A percentile compares a stretch with the other conserved stretches of the same genome.
Conservation (phyloP, 1,139 yeast genomes). For the Yamadazyma epiphylla region DNA sequence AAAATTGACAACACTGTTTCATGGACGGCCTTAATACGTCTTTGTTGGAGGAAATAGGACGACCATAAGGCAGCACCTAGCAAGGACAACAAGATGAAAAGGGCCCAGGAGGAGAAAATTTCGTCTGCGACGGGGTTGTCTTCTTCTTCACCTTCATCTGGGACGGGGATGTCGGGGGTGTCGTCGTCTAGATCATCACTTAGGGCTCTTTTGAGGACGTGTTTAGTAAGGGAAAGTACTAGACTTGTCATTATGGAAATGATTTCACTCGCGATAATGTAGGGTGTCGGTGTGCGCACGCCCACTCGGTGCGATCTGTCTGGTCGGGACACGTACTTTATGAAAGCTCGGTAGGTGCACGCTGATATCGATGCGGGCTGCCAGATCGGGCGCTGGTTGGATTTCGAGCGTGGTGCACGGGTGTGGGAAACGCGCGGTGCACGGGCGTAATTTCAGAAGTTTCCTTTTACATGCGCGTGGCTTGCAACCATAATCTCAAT, state of each 20-base stretch:
- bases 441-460: too few species aligned
- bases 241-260: slow-evolving; percentile 22
- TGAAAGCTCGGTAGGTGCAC: too few species aligned
- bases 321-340: too few species aligned
- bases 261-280: too few species aligned
- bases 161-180: slow-evolving; percentile 44
- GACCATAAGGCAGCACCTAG: slow-evolving; percentile 92
- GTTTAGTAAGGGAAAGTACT: slow-evolving; percentile 22
- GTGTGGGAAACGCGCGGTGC: too few species aligned
- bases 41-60: slow-evolving; percentile 86
- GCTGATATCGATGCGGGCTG: too few species aligned
- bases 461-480: too few species aligned
- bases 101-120: slow-evolving; percentile 95
- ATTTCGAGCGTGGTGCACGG: too few species aligned
- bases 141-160: slow-evolving; percentile 61
- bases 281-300: too few species aligned
- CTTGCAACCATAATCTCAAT: too few species aligned
- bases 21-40: slow-evolving; percentile 89
- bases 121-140: slow-evolving; percentile 95
- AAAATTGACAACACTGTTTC: slow-evolving; percentile 95
- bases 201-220: slow-evolving; percentile 27
- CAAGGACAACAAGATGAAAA: slow-evolving; percentile 77
- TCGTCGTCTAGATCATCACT: slow-evolving; percentile 34
- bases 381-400: too few species aligned
- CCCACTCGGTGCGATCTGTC: too few species aligned